A percentile compares a stretch with the other conserved stretches of the same genome.
phyloP scores from a whole-genome alignment of 2,329 filamentous ascomycete species.

The Trichophyton simii region DNA sequence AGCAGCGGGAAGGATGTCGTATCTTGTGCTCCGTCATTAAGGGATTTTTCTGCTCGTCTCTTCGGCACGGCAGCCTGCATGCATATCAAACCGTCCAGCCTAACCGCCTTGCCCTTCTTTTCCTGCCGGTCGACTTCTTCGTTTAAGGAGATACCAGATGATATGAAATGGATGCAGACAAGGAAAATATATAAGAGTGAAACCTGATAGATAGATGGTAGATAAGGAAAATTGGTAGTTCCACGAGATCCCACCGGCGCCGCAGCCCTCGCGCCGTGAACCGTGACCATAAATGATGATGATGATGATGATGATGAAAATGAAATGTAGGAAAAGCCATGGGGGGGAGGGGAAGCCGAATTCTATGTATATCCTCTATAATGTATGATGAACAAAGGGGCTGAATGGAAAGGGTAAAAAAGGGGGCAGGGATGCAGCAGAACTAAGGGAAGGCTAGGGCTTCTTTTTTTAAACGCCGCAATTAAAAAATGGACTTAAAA shows the following conservation, averaged over 20 bases:
- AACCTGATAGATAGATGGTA: neutral
- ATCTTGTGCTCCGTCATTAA: neutral
- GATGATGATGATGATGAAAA: neutral
- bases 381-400: constrained; percentile 1
- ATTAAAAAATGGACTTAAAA: constrained; percentile 4
- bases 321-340: neutral
- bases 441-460: neutral
- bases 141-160: neutral
- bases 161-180: neutral
- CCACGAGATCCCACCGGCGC: neutral
- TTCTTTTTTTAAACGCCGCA: neutral
- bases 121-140: neutral
- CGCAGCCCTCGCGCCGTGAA: neutral
- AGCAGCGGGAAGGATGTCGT: neutral
- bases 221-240: neutral
- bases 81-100: neutral
- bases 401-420: neutral
- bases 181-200: neutral
- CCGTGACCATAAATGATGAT: neutral
- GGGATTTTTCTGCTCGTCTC: neutral
- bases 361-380: constrained; percentile 6
- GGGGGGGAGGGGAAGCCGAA: neutral
- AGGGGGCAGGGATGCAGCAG: neutral
- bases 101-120: neutral
- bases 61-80: neutral